Conservation (phyloP, 179 eudicot species). For the Beta corolliflora region DNA sequence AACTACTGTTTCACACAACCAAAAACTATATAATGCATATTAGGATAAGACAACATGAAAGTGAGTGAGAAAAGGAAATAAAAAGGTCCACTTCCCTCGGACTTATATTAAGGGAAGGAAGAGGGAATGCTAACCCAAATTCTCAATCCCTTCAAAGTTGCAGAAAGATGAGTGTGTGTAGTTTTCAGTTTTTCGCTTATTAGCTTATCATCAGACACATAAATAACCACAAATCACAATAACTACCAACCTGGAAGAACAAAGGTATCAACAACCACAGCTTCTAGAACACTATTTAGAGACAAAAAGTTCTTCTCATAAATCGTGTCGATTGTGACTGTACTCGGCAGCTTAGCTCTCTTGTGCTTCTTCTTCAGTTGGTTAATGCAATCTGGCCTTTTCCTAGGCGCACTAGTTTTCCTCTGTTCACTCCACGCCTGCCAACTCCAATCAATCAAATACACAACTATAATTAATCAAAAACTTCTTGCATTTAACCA, state of each 20-base stretch:
- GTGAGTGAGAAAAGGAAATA: neutral
- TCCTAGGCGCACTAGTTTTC: slow-evolving; percentile 60
- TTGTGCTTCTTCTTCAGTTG: slow-evolving; percentile 64
- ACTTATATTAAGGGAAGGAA: neutral
- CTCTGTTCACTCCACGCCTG: slow-evolving; percentile 90
- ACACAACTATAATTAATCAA: slow-evolving; percentile 1
- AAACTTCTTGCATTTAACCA: neutral
- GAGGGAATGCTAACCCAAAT: neutral
- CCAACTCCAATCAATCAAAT: slow-evolving; percentile 5
- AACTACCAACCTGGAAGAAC: slow-evolving; percentile 66
- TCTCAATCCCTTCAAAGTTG: neutral
- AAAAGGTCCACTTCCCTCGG: neutral
- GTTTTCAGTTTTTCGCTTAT: neutral
- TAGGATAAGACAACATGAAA: neutral
- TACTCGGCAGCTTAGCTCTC: slow-evolving; percentile 61
- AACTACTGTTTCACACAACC: slow-evolving; percentile 4
- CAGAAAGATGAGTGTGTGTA: neutral
- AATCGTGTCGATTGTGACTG: slow-evolving; percentile 71
- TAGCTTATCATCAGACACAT: slow-evolving; percentile 1
- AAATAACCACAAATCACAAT: neutral
- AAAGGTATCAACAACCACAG: slow-evolving; percentile 66
- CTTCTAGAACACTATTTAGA: slow-evolving; percentile 71
- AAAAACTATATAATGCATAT: neutral
- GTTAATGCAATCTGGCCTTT: slow-evolving; percentile 63
- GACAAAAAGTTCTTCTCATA: slow-evolving; percentile 83